A percentile compares a stretch with the other conserved stretches of the same genome.
These are phyloP conservation scores for Yamagishiella unicocca DNA, from an alignment of 139 green algal genomes.

Conservation along the genomic window DNA sequence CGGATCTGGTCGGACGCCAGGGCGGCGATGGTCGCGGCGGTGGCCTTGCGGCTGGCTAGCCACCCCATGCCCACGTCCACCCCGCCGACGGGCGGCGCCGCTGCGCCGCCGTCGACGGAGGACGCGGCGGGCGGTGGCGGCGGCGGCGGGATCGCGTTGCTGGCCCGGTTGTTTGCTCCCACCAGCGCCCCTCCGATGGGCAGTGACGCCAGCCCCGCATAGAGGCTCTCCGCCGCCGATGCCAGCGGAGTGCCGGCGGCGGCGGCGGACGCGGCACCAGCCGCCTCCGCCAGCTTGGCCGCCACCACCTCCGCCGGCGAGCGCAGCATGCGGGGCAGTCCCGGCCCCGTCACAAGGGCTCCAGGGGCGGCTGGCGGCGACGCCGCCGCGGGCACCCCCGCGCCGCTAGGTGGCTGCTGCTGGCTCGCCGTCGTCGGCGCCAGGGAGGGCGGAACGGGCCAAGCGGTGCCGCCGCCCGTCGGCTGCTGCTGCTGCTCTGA, in stretches of 20 bases:
- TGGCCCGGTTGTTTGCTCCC: conserved; percentile 10
- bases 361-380: too few species aligned
- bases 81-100: background rate
- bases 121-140: background rate
- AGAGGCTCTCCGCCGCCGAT: conserved; percentile 54
- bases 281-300: conserved; percentile 69
- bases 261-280: conserved; percentile 52
- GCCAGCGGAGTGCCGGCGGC: conserved; percentile 53
- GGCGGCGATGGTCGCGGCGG: conserved; percentile 35
- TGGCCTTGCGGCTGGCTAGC: background rate
- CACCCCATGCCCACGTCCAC: background rate
- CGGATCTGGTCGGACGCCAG: conserved; percentile 27
- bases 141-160: conserved; percentile 36
- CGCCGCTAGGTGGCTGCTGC: conserved; percentile 1
- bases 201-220: conserved; percentile 56
- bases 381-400: too few species aligned
- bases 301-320: conserved; percentile 69
- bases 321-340: background rate
- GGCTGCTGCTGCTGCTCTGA: background rate
- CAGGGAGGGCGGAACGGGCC: background rate
- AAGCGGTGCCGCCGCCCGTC: conserved; percentile 4
- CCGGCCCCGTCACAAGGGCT: too few species aligned
- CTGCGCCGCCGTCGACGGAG: background rate
- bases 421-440: background rate
- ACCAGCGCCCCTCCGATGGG: conserved; percentile 40